Evolutionary conservation across 352 stramenopile species (phyloP).

Genomic region (Elongisporangium prolatum): DNA sequence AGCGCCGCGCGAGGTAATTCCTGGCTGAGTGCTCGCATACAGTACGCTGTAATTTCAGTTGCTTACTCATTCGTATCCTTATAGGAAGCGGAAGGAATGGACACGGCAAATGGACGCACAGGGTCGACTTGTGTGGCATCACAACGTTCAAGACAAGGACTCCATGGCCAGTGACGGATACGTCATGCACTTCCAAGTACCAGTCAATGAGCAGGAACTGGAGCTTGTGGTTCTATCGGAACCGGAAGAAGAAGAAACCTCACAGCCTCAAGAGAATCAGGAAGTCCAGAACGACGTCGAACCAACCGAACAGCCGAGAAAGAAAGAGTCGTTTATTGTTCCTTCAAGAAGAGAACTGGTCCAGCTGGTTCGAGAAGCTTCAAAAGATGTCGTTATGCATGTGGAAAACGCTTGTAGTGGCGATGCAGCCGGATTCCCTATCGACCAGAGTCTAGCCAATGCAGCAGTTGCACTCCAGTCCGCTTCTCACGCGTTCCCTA

Average conservation of each 20-base stretch:
- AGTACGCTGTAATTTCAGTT: background rate
- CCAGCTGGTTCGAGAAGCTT: background rate
- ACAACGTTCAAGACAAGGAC: conserved; percentile 3
- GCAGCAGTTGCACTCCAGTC: background rate
- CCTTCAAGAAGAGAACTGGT: background rate
- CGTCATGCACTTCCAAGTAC: background rate
- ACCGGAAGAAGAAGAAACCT: background rate
- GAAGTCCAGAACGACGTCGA: background rate
- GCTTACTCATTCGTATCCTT: background rate
- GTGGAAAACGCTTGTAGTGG: background rate
- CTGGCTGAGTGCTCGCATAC: too few relatives aligned
- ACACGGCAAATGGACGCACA: conserved; percentile 27
- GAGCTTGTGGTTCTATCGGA: background rate
- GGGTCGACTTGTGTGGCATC: conserved; percentile 34
- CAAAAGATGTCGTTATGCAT: background rate
- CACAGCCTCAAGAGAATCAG: background rate
- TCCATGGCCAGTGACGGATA: background rate
- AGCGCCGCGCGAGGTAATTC: background rate
- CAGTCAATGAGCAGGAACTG: background rate
- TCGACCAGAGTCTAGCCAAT: background rate
- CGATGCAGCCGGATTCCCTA: background rate
- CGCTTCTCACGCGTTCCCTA: conserved; percentile 12
- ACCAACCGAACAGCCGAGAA: background rate
- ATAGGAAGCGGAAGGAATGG: conserved; percentile 42
- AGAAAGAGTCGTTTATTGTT: background rate